phyloP scores from a whole-genome alignment of 176 grass and related monocot genomes.

The Elymus sibiricus region DNA sequence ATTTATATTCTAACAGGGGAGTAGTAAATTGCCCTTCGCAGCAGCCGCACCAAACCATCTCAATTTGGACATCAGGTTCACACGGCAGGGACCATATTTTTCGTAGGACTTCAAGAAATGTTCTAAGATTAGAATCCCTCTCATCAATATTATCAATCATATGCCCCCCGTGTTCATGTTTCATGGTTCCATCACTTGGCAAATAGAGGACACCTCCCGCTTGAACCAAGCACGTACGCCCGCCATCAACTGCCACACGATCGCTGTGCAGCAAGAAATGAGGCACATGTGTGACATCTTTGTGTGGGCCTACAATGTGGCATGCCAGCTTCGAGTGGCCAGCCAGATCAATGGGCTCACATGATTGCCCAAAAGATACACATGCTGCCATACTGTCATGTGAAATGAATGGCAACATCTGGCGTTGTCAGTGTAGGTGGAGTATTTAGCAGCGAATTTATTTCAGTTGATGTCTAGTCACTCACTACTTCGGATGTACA shows the following conservation, averaged over 20 bases:
- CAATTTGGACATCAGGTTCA: background rate
- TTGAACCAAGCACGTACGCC: background rate
- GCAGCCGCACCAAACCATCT: background rate
- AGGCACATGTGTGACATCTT: background rate
- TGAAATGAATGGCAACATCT: background rate
- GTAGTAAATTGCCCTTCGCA: background rate
- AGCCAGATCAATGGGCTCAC: background rate
- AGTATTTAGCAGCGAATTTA: background rate
- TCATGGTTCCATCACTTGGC: background rate
- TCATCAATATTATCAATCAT: background rate
- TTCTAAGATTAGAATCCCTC: background rate
- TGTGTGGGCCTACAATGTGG: background rate
- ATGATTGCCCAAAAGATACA: background rate
- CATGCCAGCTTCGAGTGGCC: background rate
- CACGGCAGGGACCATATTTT: background rate
- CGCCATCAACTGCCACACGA: background rate
- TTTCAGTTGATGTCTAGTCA: background rate
- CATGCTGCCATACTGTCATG: background rate
- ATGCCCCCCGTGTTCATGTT: background rate
- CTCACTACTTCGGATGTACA: background rate
- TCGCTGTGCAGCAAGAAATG: background rate
- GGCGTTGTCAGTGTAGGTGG: background rate
- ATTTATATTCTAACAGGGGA: background rate
- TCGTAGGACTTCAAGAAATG: background rate
- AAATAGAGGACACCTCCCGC: background rate